A percentile compares a stretch with the other conserved stretches of the same genome.
Evolutionary conservation across 2,329 filamentous ascomycete species (phyloP).

Genomic region (Colletotrichum orbiculare): DNA sequence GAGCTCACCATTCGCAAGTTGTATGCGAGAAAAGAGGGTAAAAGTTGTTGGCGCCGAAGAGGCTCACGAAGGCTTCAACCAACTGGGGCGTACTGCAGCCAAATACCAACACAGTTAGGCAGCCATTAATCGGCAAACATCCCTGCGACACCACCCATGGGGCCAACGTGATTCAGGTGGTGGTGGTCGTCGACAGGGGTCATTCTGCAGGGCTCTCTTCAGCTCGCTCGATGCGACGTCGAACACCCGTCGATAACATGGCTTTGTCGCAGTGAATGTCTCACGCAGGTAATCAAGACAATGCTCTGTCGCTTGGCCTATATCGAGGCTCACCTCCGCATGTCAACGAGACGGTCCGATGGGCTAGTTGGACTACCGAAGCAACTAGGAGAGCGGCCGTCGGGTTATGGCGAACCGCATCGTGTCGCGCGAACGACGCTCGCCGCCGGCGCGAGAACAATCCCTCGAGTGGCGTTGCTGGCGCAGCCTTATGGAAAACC

Average conservation of each 20-base stretch:
- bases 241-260: neutral
- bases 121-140: conserved; percentile 4
- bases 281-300: neutral
- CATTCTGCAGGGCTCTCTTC: conserved; percentile 6
- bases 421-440: no score
- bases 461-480: no score
- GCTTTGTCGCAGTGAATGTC: neutral
- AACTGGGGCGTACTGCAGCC: neutral
- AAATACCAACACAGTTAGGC: conserved; percentile 9
- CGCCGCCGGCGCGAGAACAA: no score
- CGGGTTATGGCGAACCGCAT: no score
- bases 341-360: no score
- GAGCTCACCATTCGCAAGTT: no score
- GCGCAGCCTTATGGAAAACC: neutral
- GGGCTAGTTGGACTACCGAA: no score
- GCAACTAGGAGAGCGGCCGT: no score
- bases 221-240: neutral
- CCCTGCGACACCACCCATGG: neutral
- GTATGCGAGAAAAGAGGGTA: neutral
- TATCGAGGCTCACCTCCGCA: no score
- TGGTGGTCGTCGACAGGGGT: conserved; percentile 2
- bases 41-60: neutral
- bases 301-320: no score
- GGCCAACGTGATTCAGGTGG: conserved; percentile 12
- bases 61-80: neutral